Conservation (phyloP, 1,284 basidiomycete genomes). For the Cystobasidium pallidum region DNA sequence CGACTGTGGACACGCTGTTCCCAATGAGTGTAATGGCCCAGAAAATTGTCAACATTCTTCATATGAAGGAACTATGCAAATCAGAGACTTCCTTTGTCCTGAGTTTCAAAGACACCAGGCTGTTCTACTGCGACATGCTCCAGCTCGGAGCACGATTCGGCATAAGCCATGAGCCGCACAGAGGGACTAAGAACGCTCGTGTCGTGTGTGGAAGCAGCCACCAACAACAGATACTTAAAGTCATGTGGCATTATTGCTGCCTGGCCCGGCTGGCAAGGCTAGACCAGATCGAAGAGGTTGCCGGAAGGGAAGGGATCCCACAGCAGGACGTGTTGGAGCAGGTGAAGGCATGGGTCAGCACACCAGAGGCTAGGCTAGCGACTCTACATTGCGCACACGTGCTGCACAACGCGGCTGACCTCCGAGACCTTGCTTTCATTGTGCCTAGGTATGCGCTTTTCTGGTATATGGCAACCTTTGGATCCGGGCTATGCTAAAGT, state of each 20-base stretch:
- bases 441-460: slow-evolving; percentile 5
- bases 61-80: slow-evolving; percentile 2
- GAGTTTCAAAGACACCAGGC: neutral
- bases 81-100: slow-evolving; percentile 1
- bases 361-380: slow-evolving; percentile 27
- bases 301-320: slow-evolving; percentile 21
- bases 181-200: neutral
- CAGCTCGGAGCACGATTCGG: neutral
- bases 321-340: neutral
- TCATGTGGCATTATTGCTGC: slow-evolving; percentile 40
- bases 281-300: slow-evolving; percentile 21
- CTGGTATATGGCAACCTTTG: neutral
- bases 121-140: slow-evolving; percentile 32
- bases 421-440: slow-evolving; percentile 30
- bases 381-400: slow-evolving; percentile 20
- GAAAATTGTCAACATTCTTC: slow-evolving; percentile 30
- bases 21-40: slow-evolving; percentile 26
- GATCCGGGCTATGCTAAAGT: neutral
- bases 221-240: neutral
- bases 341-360: slow-evolving; percentile 12
- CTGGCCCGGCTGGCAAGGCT: slow-evolving; percentile 7
- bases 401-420: slow-evolving; percentile 19
- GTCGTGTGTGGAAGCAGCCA: neutral
- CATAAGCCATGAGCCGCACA: neutral
- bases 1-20: slow-evolving; percentile 17